Conservation (phyloP, 148 eudicot species). For the Gaultheria prostrata region DNA sequence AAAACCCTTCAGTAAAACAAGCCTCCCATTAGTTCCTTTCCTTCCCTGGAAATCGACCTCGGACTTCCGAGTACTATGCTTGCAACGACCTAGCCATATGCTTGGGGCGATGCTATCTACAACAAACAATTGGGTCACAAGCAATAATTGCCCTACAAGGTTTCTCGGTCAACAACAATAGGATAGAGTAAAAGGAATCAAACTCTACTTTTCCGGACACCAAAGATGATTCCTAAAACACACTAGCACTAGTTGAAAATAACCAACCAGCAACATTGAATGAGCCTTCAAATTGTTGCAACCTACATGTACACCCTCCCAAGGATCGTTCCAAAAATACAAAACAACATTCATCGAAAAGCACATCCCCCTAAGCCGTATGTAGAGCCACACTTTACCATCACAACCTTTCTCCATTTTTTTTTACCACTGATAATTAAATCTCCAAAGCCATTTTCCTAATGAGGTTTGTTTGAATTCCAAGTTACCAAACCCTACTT, state of each 20-base stretch:
- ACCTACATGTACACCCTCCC: not conserved
- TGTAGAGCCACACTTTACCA: not conserved
- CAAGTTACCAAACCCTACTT: not conserved
- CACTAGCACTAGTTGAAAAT: not conserved
- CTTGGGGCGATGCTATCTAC: too few species aligned
- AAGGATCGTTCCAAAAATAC: not conserved
- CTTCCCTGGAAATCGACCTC: too few species aligned
- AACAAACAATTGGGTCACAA: too few species aligned
- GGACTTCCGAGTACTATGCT: too few species aligned
- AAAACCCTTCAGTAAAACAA: too few species aligned
- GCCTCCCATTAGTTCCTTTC: too few species aligned
- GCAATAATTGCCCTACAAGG: not conserved
- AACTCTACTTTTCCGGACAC: not conserved
- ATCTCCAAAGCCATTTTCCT: not conserved
- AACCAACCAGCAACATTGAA: not conserved
- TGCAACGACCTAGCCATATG: too few species aligned
- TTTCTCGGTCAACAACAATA: not conserved
- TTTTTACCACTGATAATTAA: not conserved
- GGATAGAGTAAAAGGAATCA: not conserved
- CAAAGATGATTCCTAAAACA: not conserved
- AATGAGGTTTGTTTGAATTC: not conserved
- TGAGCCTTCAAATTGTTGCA: not conserved
- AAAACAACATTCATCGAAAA: not conserved
- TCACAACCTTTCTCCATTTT: not conserved
- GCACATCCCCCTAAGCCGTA: not conserved